These are phyloP conservation scores for Gastrolobium villosum DNA, from an alignment of 306 rosid genomes.

Conservation along the genomic window DNA sequence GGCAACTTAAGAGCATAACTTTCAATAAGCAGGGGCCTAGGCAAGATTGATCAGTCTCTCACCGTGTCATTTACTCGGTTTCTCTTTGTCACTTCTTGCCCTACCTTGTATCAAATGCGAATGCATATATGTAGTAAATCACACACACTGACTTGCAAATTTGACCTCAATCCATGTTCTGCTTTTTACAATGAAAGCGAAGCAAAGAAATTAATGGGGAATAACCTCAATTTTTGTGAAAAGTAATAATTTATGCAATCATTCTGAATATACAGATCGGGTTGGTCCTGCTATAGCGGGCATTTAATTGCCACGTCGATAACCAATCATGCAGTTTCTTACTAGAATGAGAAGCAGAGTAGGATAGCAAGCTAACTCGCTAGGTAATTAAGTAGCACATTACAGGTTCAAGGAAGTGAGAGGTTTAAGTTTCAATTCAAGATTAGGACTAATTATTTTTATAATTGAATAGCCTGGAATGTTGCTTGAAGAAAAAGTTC, in stretches of 20 bases:
- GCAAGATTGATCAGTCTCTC: not conserved
- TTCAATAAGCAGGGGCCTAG: not conserved
- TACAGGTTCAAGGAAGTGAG: not conserved
- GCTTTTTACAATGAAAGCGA: not conserved
- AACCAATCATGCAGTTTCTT: too few relatives aligned
- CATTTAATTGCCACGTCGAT: too few relatives aligned
- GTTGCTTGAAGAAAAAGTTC: constrained; percentile 23
- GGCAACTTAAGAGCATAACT: not conserved
- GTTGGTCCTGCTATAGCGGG: too few relatives aligned
- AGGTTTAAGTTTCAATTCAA: not conserved
- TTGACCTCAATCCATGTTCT: not conserved
- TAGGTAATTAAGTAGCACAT: too few relatives aligned
- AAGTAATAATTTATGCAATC: too few relatives aligned
- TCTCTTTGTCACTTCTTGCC: not conserved
- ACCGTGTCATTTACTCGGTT: constrained; percentile 36
- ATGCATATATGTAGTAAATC: not conserved
- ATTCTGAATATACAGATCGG: too few relatives aligned
- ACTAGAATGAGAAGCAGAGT: too few relatives aligned
- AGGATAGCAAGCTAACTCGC: too few relatives aligned
- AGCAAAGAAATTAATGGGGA: not conserved
- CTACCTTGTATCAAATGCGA: not conserved
- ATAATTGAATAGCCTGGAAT: constrained; percentile 46
- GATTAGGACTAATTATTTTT: not conserved
- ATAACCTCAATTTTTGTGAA: not conserved
- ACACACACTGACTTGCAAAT: not conserved